Percentiles rank a stretch among this genome's conserved stretches.
phyloP scores from a whole-genome alignment of 306 rosid species.

The Rosa rugosa region DNA sequence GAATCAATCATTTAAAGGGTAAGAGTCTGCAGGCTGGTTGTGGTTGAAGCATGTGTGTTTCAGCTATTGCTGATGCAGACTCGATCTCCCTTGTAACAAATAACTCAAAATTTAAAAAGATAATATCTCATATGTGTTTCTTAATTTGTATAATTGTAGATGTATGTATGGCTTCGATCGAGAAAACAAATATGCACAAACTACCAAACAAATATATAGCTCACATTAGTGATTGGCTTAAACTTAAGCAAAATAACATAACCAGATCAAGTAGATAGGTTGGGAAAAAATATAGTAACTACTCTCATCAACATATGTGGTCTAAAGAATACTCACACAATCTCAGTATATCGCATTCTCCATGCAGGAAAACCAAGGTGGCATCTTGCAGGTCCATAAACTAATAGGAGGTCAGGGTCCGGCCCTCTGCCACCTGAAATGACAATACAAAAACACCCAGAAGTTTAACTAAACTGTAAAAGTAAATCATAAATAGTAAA shows the following conservation, averaged over 20 bases:
- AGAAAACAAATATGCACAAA: not conserved
- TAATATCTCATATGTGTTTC: slow-evolving; percentile 3
- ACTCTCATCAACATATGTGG: not conserved
- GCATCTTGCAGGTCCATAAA: slow-evolving; percentile 86
- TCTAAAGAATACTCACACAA: slow-evolving; percentile 54
- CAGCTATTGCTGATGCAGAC: slow-evolving; percentile 58
- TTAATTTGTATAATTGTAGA: not conserved
- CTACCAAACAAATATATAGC: not conserved
- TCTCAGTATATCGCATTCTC: slow-evolving; percentile 88
- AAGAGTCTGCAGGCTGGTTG: slow-evolving; percentile 2
- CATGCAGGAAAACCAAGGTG: slow-evolving; percentile 95
- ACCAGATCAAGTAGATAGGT: not conserved
- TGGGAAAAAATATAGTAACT: not conserved
- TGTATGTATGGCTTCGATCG: slow-evolving; percentile 29
- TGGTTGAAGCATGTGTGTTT: slow-evolving; percentile 42
- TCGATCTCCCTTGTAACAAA: slow-evolving; percentile 11
- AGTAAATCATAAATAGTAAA: slow-evolving; percentile 25
- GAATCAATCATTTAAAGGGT: slow-evolving; percentile 5
- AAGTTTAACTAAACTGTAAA: slow-evolving; percentile 22
- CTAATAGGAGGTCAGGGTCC: slow-evolving; percentile 82
- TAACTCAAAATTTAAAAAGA: slow-evolving; percentile 26
- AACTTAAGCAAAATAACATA: not conserved
- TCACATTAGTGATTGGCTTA: not conserved
- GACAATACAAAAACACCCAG: slow-evolving; percentile 13
- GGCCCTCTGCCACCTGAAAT: slow-evolving; percentile 65